Base-by-base conservation (phyloP, 768 basidiomycete species). In the Tulasnella sp. region DNA sequence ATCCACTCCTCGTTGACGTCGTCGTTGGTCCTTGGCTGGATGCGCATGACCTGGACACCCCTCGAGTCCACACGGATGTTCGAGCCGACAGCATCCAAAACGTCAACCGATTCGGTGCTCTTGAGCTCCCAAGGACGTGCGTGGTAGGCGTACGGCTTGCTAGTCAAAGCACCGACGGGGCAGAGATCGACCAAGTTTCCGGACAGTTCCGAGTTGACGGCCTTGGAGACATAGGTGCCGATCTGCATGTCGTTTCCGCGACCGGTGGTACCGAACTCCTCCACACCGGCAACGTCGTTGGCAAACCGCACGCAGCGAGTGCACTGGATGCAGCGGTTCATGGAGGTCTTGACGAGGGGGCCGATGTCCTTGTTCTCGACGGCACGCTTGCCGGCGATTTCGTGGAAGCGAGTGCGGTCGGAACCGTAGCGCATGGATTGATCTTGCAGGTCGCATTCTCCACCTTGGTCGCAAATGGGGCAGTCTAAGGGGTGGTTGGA, bases 1-100 rank as follows among this genome's bases (percentile, higher is more conserved):
- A 99, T 96, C 97, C 97, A 98, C 80, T 99, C 97, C 83, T 99
- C 97, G 80, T 99, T 99, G 75, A 99, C 89, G 76, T 97, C 92
- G 80, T 98, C 97, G 79, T 98, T 98, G 66, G 93, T 92, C 77
- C 91, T 87, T 1, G 97, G 97, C 78, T 97, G 95, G 76, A 99
- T 86, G 66, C 97, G 90, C 95, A 98, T 98, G 75, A 98, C 96
- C 79, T 93, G 88, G 5, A 96, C 90, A 44, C 95, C 95, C 40
- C 96, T 87, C 41, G 95, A 95, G 80, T 99, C 95, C 71, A 99
- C 85, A 62, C 95, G 90, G 80, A 99, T 97, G 80, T 98, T 98
- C 74, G 92, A 94, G 16, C 97, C 97, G 62, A 99, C 82, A 17
- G 95, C 97, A 80, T 99, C 97, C 79, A 95, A 80, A 19, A 96